These are phyloP conservation scores for Microsporum audouinii DNA, from an alignment of 2,329 filamentous ascomycete species.

Conservation along the genomic window DNA sequence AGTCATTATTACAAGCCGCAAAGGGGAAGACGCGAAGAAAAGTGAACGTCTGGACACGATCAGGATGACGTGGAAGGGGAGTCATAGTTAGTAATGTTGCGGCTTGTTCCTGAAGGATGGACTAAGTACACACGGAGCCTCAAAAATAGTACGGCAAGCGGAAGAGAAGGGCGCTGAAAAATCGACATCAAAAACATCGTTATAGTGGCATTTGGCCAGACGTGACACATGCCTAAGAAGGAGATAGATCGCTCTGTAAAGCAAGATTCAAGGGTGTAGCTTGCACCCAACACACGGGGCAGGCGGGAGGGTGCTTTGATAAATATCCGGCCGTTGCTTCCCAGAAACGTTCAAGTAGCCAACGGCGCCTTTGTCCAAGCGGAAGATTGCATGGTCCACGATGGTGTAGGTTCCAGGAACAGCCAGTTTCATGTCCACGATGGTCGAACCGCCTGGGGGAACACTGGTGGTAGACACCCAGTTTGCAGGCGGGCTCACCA, in stretches of 20 bases:
- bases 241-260: background rate
- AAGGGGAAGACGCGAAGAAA: background rate
- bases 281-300: slow-evolving; percentile 25
- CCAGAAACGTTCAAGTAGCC: slow-evolving; percentile 28
- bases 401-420: slow-evolving; percentile 27
- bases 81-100: background rate
- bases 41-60: background rate
- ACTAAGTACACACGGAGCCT: background rate
- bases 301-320: slow-evolving; percentile 19
- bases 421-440: slow-evolving; percentile 25
- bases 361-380: slow-evolving; percentile 27
- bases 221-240: background rate
- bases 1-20: background rate
- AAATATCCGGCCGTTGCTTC: slow-evolving; percentile 20
- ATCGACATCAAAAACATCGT: background rate
- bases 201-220: too few species aligned
- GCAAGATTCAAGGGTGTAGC: slow-evolving; percentile 20
- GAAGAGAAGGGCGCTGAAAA: background rate
- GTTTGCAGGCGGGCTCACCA: slow-evolving; percentile 21
- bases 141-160: background rate
- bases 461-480: slow-evolving; percentile 21
- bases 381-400: slow-evolving; percentile 28
- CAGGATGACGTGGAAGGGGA: background rate
- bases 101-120: background rate
- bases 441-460: slow-evolving; percentile 21